Evolutionary conservation across 1,284 basidiomycete species (phyloP).

Genomic region (Cutaneotrichosporon cavernicola): DNA sequence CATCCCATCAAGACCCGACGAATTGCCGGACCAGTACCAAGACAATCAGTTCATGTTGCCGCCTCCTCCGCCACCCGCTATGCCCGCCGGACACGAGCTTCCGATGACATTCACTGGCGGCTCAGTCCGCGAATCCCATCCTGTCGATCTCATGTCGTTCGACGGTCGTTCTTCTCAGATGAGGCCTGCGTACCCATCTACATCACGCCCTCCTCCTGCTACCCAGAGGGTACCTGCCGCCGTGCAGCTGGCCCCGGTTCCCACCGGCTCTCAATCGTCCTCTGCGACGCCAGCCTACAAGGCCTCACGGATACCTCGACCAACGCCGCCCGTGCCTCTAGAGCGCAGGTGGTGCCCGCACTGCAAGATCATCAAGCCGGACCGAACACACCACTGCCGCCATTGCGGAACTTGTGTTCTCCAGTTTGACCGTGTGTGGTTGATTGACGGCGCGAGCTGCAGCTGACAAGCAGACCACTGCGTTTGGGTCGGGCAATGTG

Average conservation of each 20-base stretch:
- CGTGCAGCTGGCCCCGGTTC: background rate
- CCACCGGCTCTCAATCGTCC: background rate
- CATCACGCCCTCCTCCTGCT: background rate
- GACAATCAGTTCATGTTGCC: background rate
- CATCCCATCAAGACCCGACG: background rate
- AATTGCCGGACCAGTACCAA: background rate
- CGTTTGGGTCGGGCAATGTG: slow-evolving; percentile 51
- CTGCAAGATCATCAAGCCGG: slow-evolving; percentile 51
- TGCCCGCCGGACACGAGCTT: background rate
- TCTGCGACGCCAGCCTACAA: background rate
- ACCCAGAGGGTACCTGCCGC: background rate
- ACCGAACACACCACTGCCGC: slow-evolving; percentile 51
- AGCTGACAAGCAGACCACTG: slow-evolving; percentile 39
- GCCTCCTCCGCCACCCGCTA: background rate
- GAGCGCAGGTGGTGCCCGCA: slow-evolving; percentile 44
- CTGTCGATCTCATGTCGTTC: background rate
- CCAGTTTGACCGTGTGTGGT: slow-evolving; percentile 40
- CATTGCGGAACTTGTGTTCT: slow-evolving; percentile 52
- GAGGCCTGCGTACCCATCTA: background rate
- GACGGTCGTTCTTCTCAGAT: background rate
- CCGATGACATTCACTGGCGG: background rate
- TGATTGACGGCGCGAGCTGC: too few species aligned
- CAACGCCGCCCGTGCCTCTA: slow-evolving; percentile 29
- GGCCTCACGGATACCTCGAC: slow-evolving; percentile 26
- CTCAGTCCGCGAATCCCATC: background rate